A percentile compares a stretch with the other conserved stretches of the same genome.
phyloP scores from a whole-genome alignment of 1,139 yeast genomes.

The Saccharomyces hybrid region DNA sequence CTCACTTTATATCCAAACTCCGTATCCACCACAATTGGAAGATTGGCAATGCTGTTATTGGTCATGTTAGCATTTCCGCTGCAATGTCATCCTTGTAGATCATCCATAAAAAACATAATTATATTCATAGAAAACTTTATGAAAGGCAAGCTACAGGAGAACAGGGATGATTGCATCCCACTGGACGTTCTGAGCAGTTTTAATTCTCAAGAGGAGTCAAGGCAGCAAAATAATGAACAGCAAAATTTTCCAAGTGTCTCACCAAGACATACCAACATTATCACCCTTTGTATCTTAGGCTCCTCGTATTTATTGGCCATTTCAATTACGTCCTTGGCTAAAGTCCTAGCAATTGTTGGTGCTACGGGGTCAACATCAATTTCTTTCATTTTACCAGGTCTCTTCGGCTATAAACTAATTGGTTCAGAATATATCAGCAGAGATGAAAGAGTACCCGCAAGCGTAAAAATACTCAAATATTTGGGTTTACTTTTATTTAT shows the following conservation, averaged over 20 bases:
- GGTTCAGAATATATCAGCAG: constrained; percentile 36
- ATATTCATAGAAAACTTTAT: constrained; percentile 24
- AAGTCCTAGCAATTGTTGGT: constrained; percentile 85
- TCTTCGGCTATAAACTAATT: constrained; percentile 71
- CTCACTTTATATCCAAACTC: constrained; percentile 64
- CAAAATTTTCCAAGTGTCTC: not conserved
- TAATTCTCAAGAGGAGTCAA: not conserved
- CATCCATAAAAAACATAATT: constrained; percentile 17
- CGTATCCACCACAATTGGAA: constrained; percentile 54
- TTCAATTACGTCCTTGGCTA: constrained; percentile 69
- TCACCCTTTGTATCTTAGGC: constrained; percentile 57
- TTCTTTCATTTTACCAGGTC: constrained; percentile 86
- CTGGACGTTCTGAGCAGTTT: not conserved
- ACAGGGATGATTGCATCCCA: not conserved
- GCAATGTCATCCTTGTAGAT: constrained; percentile 66
- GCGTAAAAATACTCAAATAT: constrained; percentile 43
- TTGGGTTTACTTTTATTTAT: constrained; percentile 53
- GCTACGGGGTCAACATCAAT: constrained; percentile 93
- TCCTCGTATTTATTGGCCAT: constrained; percentile 66
- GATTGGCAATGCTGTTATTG: constrained; percentile 61
- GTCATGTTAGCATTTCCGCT: constrained; percentile 65
- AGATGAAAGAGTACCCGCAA: constrained; percentile 33
- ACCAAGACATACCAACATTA: constrained; percentile 19
- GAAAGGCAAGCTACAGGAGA: constrained; percentile 42
- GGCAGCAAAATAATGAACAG: not conserved